A percentile compares a stretch with the other conserved stretches of the same genome.
phyloP scores from a whole-genome alignment of 441 rosid genomes.

The Bruguiera hainesii region DNA sequence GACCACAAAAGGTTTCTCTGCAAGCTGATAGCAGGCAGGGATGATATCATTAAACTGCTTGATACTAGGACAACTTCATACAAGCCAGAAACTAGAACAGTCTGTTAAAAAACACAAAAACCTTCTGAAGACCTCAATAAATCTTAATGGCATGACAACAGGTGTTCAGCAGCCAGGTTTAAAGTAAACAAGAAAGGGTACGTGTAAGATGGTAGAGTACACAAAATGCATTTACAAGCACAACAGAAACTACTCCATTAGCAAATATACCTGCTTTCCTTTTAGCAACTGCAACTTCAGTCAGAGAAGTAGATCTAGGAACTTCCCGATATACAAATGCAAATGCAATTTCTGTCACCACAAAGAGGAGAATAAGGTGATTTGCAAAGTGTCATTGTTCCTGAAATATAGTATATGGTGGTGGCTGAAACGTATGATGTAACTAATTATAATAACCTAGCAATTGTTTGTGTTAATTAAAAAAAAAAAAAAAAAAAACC shows the following conservation, averaged over 20 bases:
- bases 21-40: background rate
- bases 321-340: constrained; percentile 90
- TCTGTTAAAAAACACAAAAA: background rate
- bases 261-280: constrained; percentile 67
- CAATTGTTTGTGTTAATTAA: background rate
- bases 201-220: background rate
- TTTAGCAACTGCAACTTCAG: constrained; percentile 43
- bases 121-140: background rate
- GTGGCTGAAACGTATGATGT: too few species aligned
- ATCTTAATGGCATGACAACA: background rate
- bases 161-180: background rate
- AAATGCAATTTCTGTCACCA: constrained; percentile 63
- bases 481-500: too few species aligned
- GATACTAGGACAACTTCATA: background rate
- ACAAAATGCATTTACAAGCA: background rate
- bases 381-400: background rate
- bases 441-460: background rate
- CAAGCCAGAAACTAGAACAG: background rate
- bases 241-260: background rate
- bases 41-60: too few species aligned
- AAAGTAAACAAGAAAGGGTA: background rate
- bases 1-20: background rate
- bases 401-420: background rate
- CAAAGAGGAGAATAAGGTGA: background rate
- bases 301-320: constrained; percentile 23